Evolutionary conservation across 306 rosid species (phyloP).

Genomic region (Spatholobus suberectus): DNA sequence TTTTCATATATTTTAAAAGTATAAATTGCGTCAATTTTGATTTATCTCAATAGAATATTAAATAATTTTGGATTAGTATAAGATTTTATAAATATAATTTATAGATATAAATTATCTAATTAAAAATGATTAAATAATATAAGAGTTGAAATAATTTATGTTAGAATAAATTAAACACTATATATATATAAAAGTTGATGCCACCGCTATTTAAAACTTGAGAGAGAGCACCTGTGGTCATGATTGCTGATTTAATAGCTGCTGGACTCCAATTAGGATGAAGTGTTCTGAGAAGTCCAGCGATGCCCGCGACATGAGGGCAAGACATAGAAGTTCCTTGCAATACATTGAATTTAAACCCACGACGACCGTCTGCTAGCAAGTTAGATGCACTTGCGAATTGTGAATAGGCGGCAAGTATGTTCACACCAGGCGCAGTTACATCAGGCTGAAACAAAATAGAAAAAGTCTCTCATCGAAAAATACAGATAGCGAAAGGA

Average conservation of each 20-base stretch:
- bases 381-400: background rate
- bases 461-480: background rate
- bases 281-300: constrained; percentile 36
- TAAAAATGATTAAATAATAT: too few relatives aligned
- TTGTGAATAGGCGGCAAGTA: constrained; percentile 35
- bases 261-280: constrained; percentile 41
- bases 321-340: constrained; percentile 36
- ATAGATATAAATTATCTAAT: too few relatives aligned
- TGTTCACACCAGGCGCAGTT: constrained; percentile 40
- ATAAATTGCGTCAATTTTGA: too few relatives aligned
- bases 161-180: too few relatives aligned
- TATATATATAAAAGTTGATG: too few relatives aligned
- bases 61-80: too few relatives aligned
- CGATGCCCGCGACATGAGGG: constrained; percentile 42
- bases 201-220: too few relatives aligned
- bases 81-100: too few relatives aligned
- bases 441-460: constrained; percentile 35
- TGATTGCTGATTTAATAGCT: constrained; percentile 41
- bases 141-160: too few relatives aligned
- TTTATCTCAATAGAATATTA: too few relatives aligned
- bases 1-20: too few relatives aligned
- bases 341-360: constrained; percentile 2
- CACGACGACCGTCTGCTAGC: background rate
- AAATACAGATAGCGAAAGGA: too few relatives aligned
- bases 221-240: constrained; percentile 48